Conservation (phyloP, 129 eudicot genomes). For the Erigeron canadensis region DNA sequence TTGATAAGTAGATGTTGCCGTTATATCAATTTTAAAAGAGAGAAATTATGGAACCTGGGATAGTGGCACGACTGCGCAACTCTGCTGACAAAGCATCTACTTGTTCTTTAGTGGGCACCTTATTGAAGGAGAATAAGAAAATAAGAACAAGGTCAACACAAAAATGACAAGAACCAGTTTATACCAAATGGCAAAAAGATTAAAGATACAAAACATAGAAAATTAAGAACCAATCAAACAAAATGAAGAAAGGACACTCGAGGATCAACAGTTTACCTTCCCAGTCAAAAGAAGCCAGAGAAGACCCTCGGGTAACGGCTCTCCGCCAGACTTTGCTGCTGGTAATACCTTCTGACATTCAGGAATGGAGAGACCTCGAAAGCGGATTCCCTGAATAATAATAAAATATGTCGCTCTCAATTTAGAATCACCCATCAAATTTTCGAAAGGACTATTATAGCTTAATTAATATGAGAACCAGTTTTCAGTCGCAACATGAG, state of each 20-base stretch:
- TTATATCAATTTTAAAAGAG: too few species aligned
- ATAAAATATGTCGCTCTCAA: not conserved
- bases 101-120: conserved; percentile 97
- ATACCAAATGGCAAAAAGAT: too few species aligned
- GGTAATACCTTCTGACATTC: conserved; percentile 94
- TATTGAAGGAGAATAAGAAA: not conserved
- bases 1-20: not conserved
- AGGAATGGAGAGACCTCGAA: conserved; percentile 88
- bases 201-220: too few species aligned
- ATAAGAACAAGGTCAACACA: not conserved
- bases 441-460: too few species aligned
- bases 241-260: not conserved
- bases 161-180: too few species aligned
- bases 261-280: conserved; percentile 45
- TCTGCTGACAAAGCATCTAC: conserved; percentile 87
- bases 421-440: not conserved
- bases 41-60: conserved; percentile 59
- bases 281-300: conserved; percentile 99
- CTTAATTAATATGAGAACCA: too few species aligned
- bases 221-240: not conserved
- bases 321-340: conserved; percentile 88
- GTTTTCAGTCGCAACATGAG: too few species aligned
- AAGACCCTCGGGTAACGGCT: conserved; percentile 98
- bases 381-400: conserved; percentile 77
- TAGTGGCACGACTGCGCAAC: conserved; percentile 76